phyloP scores from a whole-genome alignment of 306 rosid genomes.

The Lathyrus tuberosus region DNA sequence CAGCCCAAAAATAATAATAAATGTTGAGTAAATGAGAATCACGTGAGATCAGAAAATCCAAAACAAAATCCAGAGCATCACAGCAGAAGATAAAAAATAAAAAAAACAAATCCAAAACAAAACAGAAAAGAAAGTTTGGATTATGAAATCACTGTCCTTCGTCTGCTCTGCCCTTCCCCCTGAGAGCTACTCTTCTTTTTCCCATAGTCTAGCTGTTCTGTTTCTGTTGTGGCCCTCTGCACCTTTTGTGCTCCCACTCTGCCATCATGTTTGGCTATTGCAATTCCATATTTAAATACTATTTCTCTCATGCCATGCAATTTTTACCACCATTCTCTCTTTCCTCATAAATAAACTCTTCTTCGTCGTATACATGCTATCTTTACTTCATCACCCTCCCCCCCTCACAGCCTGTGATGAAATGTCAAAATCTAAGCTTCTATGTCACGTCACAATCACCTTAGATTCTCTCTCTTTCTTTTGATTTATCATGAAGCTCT shows the following conservation, averaged over 20 bases:
- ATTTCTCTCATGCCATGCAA: no score
- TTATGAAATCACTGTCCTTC: slow-evolving; percentile 43
- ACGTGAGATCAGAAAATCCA: slow-evolving; percentile 72
- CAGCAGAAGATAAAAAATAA: slow-evolving; percentile 23
- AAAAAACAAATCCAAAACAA: not conserved
- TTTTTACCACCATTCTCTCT: no score
- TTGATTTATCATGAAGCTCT: not conserved
- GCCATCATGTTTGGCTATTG: slow-evolving; percentile 39
- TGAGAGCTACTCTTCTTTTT: slow-evolving; percentile 49
- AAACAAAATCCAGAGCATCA: slow-evolving; percentile 49
- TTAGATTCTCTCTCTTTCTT: slow-evolving; percentile 48
- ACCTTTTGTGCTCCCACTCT: slow-evolving; percentile 34
- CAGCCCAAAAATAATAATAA: not conserved
- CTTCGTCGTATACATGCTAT: not conserved
- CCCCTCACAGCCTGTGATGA: slow-evolving; percentile 40
- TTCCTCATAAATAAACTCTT: slow-evolving; percentile 1
- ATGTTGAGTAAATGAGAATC: slow-evolving; percentile 39
- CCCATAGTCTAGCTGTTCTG: slow-evolving; percentile 8
- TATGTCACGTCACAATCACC: slow-evolving; percentile 66
- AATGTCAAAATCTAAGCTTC: slow-evolving; percentile 69
- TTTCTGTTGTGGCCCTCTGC: slow-evolving; percentile 41
- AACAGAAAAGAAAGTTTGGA: slow-evolving; percentile 31
- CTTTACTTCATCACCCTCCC: not conserved
- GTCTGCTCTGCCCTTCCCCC: slow-evolving; percentile 14
- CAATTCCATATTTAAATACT: slow-evolving; percentile 11